Conservation (phyloP, 2,329 filamentous ascomycete genomes). For the Amphichorda felina region DNA sequence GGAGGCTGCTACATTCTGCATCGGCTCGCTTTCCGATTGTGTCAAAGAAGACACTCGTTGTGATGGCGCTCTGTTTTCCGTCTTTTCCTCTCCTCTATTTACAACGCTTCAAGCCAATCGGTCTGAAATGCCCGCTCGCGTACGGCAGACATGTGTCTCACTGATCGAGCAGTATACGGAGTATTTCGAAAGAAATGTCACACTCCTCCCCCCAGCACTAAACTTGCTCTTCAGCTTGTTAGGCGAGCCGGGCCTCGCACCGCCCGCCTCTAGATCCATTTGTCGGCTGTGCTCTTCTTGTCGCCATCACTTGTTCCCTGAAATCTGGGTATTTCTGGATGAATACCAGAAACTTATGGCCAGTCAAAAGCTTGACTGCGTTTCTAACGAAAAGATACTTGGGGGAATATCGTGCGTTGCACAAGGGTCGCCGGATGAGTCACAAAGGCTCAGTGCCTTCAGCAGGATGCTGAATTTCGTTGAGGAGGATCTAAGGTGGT, state of each 20-base stretch:
- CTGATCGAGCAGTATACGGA: constrained; percentile 62
- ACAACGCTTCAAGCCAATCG: constrained; percentile 37
- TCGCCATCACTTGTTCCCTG: constrained; percentile 52
- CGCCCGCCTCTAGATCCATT: constrained; percentile 65
- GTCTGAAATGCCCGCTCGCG: constrained; percentile 44
- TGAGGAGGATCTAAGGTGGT: constrained; percentile 36
- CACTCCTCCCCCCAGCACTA: constrained; percentile 56
- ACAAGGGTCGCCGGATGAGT: constrained; percentile 53
- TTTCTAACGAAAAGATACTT: constrained; percentile 62
- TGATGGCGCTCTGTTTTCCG: constrained; percentile 44
- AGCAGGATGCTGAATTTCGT: constrained; percentile 49
- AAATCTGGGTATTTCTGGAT: constrained; percentile 56
- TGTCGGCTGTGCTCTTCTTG: constrained; percentile 65
- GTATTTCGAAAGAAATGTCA: constrained; percentile 62
- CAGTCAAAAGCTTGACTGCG: constrained; percentile 43
- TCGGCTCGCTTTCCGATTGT: constrained; percentile 57
- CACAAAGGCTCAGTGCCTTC: constrained; percentile 39
- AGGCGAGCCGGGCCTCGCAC: constrained; percentile 46
- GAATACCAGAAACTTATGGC: constrained; percentile 57
- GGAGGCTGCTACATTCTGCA: constrained; percentile 49
- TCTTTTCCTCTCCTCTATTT: constrained; percentile 52
- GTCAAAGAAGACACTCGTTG: constrained; percentile 43
- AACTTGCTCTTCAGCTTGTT: constrained; percentile 65
- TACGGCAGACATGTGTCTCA: constrained; percentile 56
- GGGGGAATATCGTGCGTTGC: constrained; percentile 65